These are phyloP conservation scores for Schoenoplectus tabernaemontani DNA, from an alignment of 202 grass and related monocot genomes.

Conservation along the genomic window DNA sequence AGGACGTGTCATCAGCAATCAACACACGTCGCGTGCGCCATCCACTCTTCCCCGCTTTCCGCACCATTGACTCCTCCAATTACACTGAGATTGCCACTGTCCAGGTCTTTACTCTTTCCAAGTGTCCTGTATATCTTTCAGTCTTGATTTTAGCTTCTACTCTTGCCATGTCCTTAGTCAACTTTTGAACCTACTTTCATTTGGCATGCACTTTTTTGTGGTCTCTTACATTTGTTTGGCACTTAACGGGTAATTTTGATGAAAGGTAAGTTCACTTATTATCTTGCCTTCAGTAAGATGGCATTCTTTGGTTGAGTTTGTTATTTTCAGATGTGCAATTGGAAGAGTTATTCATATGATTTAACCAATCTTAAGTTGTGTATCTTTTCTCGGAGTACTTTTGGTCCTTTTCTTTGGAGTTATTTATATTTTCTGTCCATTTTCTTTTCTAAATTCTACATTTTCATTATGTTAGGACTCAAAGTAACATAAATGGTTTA, in stretches of 20 bases:
- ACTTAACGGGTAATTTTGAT: neutral
- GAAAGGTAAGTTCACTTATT: neutral
- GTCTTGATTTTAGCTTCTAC: neutral
- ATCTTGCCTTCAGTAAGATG: neutral
- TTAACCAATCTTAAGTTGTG: neutral
- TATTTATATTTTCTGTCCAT: neutral
- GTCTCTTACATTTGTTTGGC: neutral
- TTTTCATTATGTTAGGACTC: neutral
- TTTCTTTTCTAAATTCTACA: neutral
- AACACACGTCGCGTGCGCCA: slow-evolving; percentile 69
- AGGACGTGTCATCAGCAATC: slow-evolving; percentile 66
- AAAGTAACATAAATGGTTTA: neutral
- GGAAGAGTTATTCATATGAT: neutral
- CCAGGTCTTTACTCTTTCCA: slow-evolving; percentile 22
- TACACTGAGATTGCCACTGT: slow-evolving; percentile 90
- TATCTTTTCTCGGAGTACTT: neutral
- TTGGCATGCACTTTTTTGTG: neutral
- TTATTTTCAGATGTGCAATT: neutral
- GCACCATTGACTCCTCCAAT: slow-evolving; percentile 79
- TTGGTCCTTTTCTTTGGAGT: neutral
- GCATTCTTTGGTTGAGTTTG: neutral
- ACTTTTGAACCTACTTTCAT: neutral
- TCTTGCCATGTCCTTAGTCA: neutral
- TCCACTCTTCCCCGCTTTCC: slow-evolving; percentile 80
- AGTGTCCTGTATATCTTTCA: neutral